A percentile compares a stretch with the other conserved stretches of the same genome.
These are phyloP conservation scores for Suhomyces panamericanus DNA, from an alignment of 1,139 yeast species.

Conservation along the genomic window DNA sequence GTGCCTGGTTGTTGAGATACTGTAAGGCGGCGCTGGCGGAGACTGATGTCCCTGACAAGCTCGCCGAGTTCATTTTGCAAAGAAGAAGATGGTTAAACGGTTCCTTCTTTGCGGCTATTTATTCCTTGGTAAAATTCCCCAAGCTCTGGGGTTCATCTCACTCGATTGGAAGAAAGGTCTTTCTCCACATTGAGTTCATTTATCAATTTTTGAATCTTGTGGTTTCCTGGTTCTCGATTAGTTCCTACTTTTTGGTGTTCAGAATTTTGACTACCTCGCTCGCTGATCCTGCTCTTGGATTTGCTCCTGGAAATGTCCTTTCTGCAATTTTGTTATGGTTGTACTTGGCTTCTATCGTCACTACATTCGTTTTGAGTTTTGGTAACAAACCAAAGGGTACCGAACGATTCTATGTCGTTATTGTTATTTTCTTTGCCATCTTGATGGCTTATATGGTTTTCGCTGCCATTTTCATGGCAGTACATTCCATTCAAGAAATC, in stretches of 20 bases:
- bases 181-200: constrained; percentile 44
- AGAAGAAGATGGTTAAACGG: constrained; percentile 56
- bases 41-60: constrained; percentile 50
- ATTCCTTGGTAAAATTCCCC: constrained; percentile 46
- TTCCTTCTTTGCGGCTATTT: constrained; percentile 51
- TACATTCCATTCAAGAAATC: constrained; percentile 41
- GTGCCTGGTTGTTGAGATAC: constrained; percentile 48
- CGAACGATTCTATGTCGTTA: constrained; percentile 74
- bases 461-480: constrained; percentile 52
- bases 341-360: constrained; percentile 81
- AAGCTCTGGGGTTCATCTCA: constrained; percentile 47
- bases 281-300: constrained; percentile 51
- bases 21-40: constrained; percentile 50
- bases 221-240: constrained; percentile 80
- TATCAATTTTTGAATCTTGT: constrained; percentile 46
- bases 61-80: constrained; percentile 49
- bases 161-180: constrained; percentile 41
- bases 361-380: constrained; percentile 86
- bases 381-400: constrained; percentile 97
- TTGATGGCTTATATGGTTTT: constrained; percentile 91
- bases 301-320: constrained; percentile 72
- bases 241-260: constrained; percentile 78
- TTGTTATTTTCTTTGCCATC: constrained; percentile 85
- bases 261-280: constrained; percentile 73
- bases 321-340: constrained; percentile 87